Base-by-base conservation (phyloP, 106 monocot genomes). In the Acorus gramineus region DNA sequence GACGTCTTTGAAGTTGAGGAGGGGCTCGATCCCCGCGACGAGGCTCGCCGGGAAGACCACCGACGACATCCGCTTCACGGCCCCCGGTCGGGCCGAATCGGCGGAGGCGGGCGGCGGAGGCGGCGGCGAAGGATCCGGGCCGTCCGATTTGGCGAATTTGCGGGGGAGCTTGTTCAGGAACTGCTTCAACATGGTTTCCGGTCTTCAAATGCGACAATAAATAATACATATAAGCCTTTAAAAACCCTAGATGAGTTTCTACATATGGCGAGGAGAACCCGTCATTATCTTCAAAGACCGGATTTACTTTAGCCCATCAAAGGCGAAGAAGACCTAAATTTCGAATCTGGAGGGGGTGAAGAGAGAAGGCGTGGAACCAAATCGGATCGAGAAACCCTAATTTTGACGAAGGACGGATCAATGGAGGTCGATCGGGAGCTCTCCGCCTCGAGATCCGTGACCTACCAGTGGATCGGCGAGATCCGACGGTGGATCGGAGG, bases 151-250 rank as follows among this genome's bases (percentile, higher is more conserved):
- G 11, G 78, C 78, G 14, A 80, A 76, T 52, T 82, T 82, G 14
- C 73, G 67, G 7, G 84, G 85, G 51, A 88, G 71, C 80, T 85
- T 93, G 76, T 59, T 80, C 2, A 93, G 78, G 13, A 93, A 76
- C 66, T 85, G 85, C 75, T 93, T 93, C 85, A 81, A 93, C 93
- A 93, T 93, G 14, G 71, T 74, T 65, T 8, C 44, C 52, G 52
- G 28, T 54, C 49, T 43, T 42, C 46, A 44, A 53, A 66, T 4
- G 44, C 61, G 44, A 61, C 47, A 47, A 44, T 46, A 61, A 8
- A 54, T 4, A 28, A 49, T 52, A 2, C 45, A 49, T 2, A 11
- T 11, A 47, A 46, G 4, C 10, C 6, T 11, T 46, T 48, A 66
- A 9, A 54, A 54, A 53, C 7, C 53, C 42, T 54, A 53, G 53